A percentile compares a stretch with the other conserved stretches of the same genome.
phyloP scores from a whole-genome alignment of 1,139 yeast species.

The Kodamaea fungicola region DNA sequence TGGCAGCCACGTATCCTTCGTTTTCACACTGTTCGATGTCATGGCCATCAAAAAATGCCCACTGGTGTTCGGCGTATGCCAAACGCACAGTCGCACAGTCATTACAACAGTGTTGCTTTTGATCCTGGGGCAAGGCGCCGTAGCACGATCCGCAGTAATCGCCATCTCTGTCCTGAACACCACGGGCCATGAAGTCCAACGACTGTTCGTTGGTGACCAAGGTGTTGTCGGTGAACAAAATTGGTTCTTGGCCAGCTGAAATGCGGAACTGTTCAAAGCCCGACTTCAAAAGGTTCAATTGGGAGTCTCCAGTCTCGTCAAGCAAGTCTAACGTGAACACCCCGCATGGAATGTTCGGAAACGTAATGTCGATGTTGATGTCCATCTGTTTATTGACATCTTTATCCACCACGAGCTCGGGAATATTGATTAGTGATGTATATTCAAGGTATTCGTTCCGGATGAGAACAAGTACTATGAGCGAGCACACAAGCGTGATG shows the following conservation, averaged over 20 bases:
- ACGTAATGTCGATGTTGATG: conserved; percentile 75
- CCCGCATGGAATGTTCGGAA: conserved; percentile 85
- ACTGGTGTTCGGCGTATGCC: conserved; percentile 72
- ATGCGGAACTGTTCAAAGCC: conserved; percentile 74
- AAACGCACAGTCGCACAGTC: conserved; percentile 75
- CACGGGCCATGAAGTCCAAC: conserved; percentile 31
- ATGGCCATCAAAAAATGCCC: conserved; percentile 90
- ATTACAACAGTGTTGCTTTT: conserved; percentile 73
- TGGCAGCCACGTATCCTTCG: conserved; percentile 72
- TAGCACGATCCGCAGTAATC: conserved; percentile 81
- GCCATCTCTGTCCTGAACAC: conserved; percentile 39
- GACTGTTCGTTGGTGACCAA: conserved; percentile 26
- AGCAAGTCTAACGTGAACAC: conserved; percentile 44
- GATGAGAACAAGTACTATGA: conserved; percentile 61
- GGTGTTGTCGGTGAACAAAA: conserved; percentile 13
- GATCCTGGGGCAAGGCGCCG: conserved; percentile 70
- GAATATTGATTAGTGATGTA: conserved; percentile 61
- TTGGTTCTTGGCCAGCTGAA: conserved; percentile 16
- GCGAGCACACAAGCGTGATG: conserved; percentile 69
- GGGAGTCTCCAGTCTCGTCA: conserved; percentile 85
- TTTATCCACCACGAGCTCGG: conserved; percentile 85
- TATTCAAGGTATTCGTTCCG: conserved; percentile 76
- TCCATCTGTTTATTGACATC: conserved; percentile 75
- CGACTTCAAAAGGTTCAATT: conserved; percentile 63
- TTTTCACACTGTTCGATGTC: conserved; percentile 85